Evolutionary conservation across 306 rosid genomes (phyloP).

Genomic region (Sechiopsis laciniata): DNA sequence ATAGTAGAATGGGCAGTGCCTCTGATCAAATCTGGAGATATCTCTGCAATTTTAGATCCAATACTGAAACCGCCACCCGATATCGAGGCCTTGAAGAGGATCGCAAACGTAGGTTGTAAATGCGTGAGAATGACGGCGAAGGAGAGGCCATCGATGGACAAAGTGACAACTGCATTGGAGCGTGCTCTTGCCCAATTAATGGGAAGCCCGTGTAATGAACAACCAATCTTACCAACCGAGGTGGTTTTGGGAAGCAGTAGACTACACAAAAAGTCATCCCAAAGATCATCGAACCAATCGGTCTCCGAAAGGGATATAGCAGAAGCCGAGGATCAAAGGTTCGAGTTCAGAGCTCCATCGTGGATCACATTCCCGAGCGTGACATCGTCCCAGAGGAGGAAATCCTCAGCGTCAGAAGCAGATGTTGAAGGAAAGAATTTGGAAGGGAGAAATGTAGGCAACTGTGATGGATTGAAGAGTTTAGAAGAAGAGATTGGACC

Average conservation of each 20-base stretch:
- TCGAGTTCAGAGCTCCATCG: slow-evolving; percentile 84
- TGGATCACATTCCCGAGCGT: slow-evolving; percentile 98
- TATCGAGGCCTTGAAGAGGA: slow-evolving; percentile 73
- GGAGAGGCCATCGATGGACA: slow-evolving; percentile 97
- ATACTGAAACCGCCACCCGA: slow-evolving; percentile 63
- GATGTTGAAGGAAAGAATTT: slow-evolving; percentile 67
- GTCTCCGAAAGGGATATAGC: slow-evolving; percentile 64
- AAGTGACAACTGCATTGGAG: slow-evolving; percentile 87
- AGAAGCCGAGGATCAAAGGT: slow-evolving; percentile 72
- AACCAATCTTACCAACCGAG: slow-evolving; percentile 91
- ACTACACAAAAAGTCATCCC: slow-evolving; percentile 82
- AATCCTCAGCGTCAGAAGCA: slow-evolving; percentile 76
- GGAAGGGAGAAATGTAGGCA: slow-evolving; percentile 45
- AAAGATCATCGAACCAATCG: slow-evolving; percentile 73
- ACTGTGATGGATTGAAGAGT: slow-evolving; percentile 69
- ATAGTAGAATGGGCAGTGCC: slow-evolving; percentile 98
- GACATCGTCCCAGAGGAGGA: slow-evolving; percentile 92
- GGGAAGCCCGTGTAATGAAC: slow-evolving; percentile 91
- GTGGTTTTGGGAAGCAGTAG: slow-evolving; percentile 86
- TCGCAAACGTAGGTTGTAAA: slow-evolving; percentile 84
- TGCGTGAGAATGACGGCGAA: slow-evolving; percentile 96
- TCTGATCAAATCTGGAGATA: slow-evolving; percentile 60
- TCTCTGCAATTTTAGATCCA: slow-evolving; percentile 53
- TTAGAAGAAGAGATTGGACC: slow-evolving; percentile 96
- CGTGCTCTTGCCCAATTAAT: slow-evolving; percentile 72